phyloP scores from a whole-genome alignment of 208 protist genomes.

The Trypanosoma vivax region DNA sequence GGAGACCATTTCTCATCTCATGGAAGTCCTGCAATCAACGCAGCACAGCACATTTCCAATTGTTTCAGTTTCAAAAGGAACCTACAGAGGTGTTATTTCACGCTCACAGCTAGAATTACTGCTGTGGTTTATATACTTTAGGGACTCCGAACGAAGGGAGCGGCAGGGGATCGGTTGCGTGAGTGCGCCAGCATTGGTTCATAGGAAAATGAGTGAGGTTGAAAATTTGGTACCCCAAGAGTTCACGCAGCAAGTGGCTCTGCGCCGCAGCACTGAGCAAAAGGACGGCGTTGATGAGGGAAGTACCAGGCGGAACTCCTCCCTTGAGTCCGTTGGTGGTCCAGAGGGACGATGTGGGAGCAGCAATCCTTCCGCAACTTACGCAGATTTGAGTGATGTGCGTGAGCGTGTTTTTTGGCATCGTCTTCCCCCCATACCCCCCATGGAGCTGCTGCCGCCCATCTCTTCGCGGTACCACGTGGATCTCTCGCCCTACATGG shows the following conservation, averaged over 20 bases:
- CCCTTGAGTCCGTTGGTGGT: neutral
- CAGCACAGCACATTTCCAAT: conserved; percentile 86
- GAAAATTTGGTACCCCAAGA: no score
- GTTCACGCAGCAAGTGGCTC: no score
- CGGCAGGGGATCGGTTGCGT: neutral
- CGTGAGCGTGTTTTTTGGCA: conserved; percentile 52
- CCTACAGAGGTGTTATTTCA: conserved; percentile 41
- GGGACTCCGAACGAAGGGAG: conserved; percentile 21
- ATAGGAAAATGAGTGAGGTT: neutral
- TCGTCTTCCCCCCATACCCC: conserved; percentile 26
- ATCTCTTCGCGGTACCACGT: conserved; percentile 13
- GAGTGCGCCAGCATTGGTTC: neutral
- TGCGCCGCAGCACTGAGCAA: neutral
- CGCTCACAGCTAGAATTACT: conserved; percentile 42
- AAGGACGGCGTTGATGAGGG: neutral
- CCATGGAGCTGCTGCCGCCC: conserved; percentile 23
- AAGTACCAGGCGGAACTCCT: no score
- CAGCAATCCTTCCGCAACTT: conserved; percentile 25
- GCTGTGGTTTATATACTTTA: conserved; percentile 56
- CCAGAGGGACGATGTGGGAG: neutral
- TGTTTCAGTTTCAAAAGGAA: conserved; percentile 30
- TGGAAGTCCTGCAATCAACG: conserved; percentile 43
- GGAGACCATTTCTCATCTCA: conserved; percentile 39
- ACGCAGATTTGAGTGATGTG: conserved; percentile 32
- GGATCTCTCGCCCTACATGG: conserved; percentile 42